These are phyloP conservation scores for Medicago arabica DNA, from an alignment of 306 rosid genomes.

Conservation along the genomic window DNA sequence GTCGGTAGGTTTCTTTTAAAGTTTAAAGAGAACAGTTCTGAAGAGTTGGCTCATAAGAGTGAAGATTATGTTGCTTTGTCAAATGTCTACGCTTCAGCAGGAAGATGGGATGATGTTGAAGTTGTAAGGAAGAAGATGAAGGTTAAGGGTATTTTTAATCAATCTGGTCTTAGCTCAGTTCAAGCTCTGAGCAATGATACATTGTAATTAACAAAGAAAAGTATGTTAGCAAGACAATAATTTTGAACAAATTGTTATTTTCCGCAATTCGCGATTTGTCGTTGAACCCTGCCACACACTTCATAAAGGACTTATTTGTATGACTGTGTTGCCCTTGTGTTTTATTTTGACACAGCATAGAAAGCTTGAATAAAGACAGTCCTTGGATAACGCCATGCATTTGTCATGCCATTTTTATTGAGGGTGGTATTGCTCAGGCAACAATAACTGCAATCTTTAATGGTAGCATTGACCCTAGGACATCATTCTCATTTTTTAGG, in stretches of 20 bases:
- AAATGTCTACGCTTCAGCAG: slow-evolving; percentile 74
- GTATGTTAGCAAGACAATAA: too few relatives aligned
- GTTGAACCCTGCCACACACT: too few relatives aligned
- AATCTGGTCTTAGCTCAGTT: slow-evolving; percentile 67
- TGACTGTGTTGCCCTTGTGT: slow-evolving; percentile 60
- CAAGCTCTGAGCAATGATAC: slow-evolving; percentile 48
- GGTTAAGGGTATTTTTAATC: slow-evolving; percentile 56
- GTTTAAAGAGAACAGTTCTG: slow-evolving; percentile 37
- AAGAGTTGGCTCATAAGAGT: slow-evolving; percentile 47
- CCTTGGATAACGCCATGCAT: slow-evolving; percentile 67
- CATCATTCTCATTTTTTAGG: slow-evolving; percentile 66
- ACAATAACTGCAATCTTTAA: slow-evolving; percentile 53
- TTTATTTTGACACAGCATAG: slow-evolving; percentile 68
- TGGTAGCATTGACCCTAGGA: slow-evolving; percentile 66
- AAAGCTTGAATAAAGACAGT: slow-evolving; percentile 58
- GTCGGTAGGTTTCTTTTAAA: slow-evolving; percentile 74
- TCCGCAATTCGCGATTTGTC: too few relatives aligned
- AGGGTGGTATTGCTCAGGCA: slow-evolving; percentile 69
- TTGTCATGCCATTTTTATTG: slow-evolving; percentile 72
- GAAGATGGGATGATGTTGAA: slow-evolving; percentile 77
- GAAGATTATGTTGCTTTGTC: slow-evolving; percentile 83
- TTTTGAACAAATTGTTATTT: too few relatives aligned
- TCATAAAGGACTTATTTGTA: too few relatives aligned
- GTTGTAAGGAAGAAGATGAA: slow-evolving; percentile 67
- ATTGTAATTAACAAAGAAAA: slow-evolving; percentile 17